Base-by-base conservation (phyloP, 2,329 filamentous ascomycete genomes). In the Fusarium sp. region DNA sequence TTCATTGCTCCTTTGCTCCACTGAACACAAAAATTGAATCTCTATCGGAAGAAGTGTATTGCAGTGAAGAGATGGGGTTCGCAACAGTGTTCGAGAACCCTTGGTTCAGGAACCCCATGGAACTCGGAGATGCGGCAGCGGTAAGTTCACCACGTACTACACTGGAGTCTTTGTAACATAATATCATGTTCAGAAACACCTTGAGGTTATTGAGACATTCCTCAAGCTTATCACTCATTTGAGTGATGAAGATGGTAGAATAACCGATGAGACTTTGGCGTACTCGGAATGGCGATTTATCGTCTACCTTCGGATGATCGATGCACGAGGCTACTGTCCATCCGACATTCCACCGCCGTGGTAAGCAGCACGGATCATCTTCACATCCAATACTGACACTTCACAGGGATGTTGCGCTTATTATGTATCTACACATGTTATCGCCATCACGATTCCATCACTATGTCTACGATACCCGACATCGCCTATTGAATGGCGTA, bases 221-320 rank as follows among this genome's bases (percentile, higher is more conserved):
- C 4, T 62, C 0, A 41, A 62, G 21, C 26, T 62, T 6, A 3
- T 54, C 6, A 7, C 16, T 2, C 7, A 62, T 7, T 19, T 62
- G 3, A 0, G 10, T 1, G 26, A 34, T 13, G 21, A 13, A 1
- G 2, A 53, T 2, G 41, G 57, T 0, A 16, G 1, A 0, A 54
- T 46, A 4, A 62, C 31, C 6, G 46, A 62, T 2, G 41, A 62
- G 8, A 54, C 59, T 1, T 18, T 62, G 13, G 57, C 41, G 18
- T 62, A 62, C 26, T 62, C 41, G 3, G 59, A 62, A 54, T 62
- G 59, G 57, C 46, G 59, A 8, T 62, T 62, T n/a, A 23, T 25
- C 1, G 30, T 54, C 18, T 62, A 62, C 16, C 12, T 44, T 23
- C 56, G 16, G 4, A 34, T 62, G n/a, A 61, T 62, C 10, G 57